These are phyloP conservation scores for Penstemon eatonii DNA, from an alignment of 257 asterid species.

Conservation along the genomic window DNA sequence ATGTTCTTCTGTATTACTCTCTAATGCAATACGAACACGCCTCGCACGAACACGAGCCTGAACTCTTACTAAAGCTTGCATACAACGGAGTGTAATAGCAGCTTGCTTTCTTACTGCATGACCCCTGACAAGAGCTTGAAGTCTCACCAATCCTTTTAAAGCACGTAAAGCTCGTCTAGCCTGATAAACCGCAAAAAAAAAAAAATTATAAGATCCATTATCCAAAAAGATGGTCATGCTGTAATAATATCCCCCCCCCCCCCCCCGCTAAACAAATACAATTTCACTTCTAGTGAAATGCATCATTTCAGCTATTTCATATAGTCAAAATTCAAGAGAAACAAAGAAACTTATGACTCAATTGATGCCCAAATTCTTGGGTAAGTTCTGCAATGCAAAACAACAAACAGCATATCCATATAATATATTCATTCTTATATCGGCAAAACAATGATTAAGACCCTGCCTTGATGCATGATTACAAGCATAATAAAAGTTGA, in stretches of 20 bases:
- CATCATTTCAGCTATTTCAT: background rate
- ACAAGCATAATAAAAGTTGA: background rate
- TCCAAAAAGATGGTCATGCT: too few species aligned
- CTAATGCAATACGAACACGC: slow-evolving; percentile 89
- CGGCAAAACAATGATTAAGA: background rate
- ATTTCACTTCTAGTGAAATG: background rate
- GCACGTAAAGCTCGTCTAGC: slow-evolving; percentile 98
- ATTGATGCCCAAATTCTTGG: slow-evolving; percentile 9
- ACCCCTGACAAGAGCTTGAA: slow-evolving; percentile 98
- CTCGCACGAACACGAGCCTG: slow-evolving; percentile 99
- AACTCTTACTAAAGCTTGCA: slow-evolving; percentile 97
- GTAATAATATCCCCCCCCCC: too few species aligned
- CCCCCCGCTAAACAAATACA: background rate
- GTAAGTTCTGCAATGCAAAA: slow-evolving; percentile 13
- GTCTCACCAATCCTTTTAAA: slow-evolving; percentile 94
- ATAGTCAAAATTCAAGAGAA: background rate
- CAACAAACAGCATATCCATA: background rate
- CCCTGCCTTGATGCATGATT: background rate
- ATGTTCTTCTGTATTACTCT: slow-evolving; percentile 71
- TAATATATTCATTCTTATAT: background rate
- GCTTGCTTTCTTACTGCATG: slow-evolving; percentile 99
- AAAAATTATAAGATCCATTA: background rate
- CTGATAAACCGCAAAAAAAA: slow-evolving; percentile 38
- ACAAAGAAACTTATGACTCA: slow-evolving; percentile 23
- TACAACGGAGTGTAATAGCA: slow-evolving; percentile 91